Percentiles rank a stretch among this genome's conserved stretches.
These are phyloP conservation scores for Trichosporon faecale DNA, from an alignment of 1,284 basidiomycete species.

Conservation along the genomic window DNA sequence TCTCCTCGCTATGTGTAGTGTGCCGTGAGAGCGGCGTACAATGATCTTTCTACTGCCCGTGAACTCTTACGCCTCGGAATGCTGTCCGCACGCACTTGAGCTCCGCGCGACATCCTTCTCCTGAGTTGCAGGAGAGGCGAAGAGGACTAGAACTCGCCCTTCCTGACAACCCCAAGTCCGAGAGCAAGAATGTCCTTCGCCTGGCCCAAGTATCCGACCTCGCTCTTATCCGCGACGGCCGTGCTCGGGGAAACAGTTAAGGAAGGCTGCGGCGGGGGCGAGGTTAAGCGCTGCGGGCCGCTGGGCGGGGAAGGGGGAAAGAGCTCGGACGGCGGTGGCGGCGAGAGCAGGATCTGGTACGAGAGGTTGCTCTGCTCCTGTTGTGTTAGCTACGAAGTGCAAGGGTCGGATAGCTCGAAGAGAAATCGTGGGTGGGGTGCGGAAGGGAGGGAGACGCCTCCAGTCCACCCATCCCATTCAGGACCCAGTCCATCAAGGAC, in stretches of 20 bases:
- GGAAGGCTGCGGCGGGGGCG: constrained; percentile 28
- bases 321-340: constrained; percentile 42
- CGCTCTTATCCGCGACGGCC: constrained; percentile 25
- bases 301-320: constrained; percentile 40
- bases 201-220: constrained; percentile 46
- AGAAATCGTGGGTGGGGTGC: no score
- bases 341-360: constrained; percentile 44
- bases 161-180: background rate
- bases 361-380: constrained; percentile 38
- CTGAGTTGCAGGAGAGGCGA: no score
- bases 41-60: background rate
- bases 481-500: no score
- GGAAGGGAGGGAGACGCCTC: background rate
- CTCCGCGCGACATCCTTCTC: no score
- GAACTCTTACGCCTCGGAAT: background rate
- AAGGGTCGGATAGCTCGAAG: no score
- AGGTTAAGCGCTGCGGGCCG: constrained; percentile 31
- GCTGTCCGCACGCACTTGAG: no score
- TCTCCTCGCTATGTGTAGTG: background rate
- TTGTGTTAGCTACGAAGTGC: constrained; percentile 10
- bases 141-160: background rate
- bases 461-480: no score
- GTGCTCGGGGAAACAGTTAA: constrained; percentile 22
- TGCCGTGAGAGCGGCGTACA: background rate
- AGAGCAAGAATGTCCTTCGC: constrained; percentile 34